Conservation (phyloP, 305 asterid genomes). For the Fraxinus ornus region DNA sequence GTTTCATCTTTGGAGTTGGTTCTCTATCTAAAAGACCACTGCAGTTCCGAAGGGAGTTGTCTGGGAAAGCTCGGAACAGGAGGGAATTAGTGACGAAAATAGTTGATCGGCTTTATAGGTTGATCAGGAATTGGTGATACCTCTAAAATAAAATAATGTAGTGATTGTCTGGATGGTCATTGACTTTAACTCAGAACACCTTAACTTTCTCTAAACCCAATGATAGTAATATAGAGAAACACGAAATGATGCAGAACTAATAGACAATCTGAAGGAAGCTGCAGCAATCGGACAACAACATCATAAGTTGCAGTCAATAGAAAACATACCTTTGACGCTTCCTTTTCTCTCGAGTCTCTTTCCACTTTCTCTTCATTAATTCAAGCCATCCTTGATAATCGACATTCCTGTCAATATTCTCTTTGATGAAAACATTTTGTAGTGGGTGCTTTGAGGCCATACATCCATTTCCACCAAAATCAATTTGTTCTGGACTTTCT, state of each 20-base stretch:
- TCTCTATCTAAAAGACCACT: conserved; percentile 5
- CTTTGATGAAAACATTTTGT: conserved; percentile 46
- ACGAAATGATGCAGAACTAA: conserved; percentile 6
- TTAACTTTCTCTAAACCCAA: background rate
- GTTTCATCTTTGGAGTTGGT: conserved; percentile 5
- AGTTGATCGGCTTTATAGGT: background rate
- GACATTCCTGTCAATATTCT: conserved; percentile 55
- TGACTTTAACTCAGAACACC: background rate
- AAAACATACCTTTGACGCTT: conserved; percentile 74
- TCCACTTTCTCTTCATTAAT: conserved; percentile 92
- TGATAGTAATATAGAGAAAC: conserved; percentile 6
- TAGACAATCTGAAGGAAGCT: background rate
- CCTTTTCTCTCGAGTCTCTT: conserved; percentile 70
- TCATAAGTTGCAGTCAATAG: conserved; percentile 4
- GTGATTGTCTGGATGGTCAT: background rate
- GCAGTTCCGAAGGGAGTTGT: conserved; percentile 15
- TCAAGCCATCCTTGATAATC: conserved; percentile 98
- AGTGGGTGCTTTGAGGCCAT: conserved; percentile 32
- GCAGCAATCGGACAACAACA: background rate
- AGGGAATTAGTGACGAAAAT: background rate
- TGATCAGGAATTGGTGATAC: background rate
- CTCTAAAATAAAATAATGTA: background rate
- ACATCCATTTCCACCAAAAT: conserved; percentile 33
- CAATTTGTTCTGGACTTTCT: conserved; percentile 41
- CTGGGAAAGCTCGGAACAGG: background rate